Evolutionary conservation across 2,329 filamentous ascomycete genomes (phyloP).

Genomic region (Fusarium acutatum): DNA sequence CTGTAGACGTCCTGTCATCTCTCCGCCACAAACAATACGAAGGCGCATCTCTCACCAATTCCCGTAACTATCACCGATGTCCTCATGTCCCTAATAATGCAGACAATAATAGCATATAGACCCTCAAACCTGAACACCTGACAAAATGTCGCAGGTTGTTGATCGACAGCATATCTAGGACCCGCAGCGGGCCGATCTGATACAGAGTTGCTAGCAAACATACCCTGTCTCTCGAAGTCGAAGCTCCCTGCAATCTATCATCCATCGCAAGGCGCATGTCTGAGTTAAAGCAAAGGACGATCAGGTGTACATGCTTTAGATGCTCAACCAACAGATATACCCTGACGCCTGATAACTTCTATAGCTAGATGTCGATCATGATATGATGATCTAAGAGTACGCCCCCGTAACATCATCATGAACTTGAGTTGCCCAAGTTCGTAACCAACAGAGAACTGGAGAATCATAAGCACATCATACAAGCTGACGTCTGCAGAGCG

Average conservation of each 20-base stretch:
- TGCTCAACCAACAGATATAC: conserved; percentile 15
- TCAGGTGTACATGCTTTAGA: background rate
- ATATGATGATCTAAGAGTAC: conserved; percentile 12
- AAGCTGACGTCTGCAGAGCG: conserved; percentile 15
- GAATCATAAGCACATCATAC: conserved; percentile 11
- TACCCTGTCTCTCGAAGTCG: background rate
- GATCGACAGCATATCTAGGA: conserved; percentile 31
- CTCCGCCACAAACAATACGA: background rate
- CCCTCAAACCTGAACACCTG: conserved; percentile 14
- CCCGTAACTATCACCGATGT: conserved; percentile 1
- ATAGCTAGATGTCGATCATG: conserved; percentile 20
- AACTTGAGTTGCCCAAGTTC: background rate
- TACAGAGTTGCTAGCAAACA: conserved; percentile 16
- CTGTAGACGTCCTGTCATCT: conserved; percentile 7
- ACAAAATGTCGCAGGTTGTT: conserved; percentile 29
- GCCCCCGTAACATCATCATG: background rate
- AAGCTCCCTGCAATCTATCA: conserved; percentile 12
- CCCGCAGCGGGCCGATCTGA: conserved; percentile 38
- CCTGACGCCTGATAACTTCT: background rate
- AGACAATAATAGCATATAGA: background rate
- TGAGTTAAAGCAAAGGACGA: conserved; percentile 6
- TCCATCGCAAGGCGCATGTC: conserved; percentile 2
- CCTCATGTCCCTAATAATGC: background rate
- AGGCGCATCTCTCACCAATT: conserved; percentile 2
- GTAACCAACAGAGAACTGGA: background rate